Percentiles rank a stretch among this genome's conserved stretches.
These are phyloP conservation scores for Arachis monticola DNA, from an alignment of 331 rosid species.

Conservation along the genomic window DNA sequence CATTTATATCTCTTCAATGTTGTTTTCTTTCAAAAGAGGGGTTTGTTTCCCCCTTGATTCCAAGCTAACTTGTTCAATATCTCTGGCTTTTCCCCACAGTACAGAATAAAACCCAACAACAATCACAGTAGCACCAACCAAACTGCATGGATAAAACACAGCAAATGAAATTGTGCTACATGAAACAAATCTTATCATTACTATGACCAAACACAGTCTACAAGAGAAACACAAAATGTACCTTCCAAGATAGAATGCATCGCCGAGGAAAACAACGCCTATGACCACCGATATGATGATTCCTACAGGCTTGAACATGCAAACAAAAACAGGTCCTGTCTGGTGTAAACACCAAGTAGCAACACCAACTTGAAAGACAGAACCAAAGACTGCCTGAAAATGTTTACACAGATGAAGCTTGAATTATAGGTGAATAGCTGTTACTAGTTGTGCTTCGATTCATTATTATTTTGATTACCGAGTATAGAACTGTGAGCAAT, in stretches of 20 bases:
- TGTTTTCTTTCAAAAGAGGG: conserved; percentile 61
- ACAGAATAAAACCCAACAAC: conserved; percentile 78
- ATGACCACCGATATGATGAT: conserved; percentile 61
- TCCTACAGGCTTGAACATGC: conserved; percentile 90
- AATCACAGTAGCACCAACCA: conserved; percentile 77
- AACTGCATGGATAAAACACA: conserved; percentile 54
- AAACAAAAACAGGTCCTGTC: conserved; percentile 83
- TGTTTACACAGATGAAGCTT: conserved; percentile 24
- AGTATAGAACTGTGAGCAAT: conserved; percentile 65
- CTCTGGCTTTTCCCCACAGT: conserved; percentile 81
- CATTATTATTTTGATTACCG: conserved; percentile 56
- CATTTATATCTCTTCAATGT: conserved; percentile 45
- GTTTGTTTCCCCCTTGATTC: conserved; percentile 48
- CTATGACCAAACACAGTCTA: conserved; percentile 13
- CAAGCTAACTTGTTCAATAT: conserved; percentile 46
- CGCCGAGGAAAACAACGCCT: conserved; percentile 68
- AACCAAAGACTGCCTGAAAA: conserved; percentile 71
- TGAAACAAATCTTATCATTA: conserved; percentile 20
- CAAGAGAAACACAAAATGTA: conserved; percentile 34
- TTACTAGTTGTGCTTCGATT: conserved; percentile 2
- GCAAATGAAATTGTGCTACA: conserved; percentile 10
- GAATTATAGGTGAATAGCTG: conserved; percentile 25
- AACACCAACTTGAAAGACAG: conserved; percentile 77
- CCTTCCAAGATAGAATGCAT: conserved; percentile 87
- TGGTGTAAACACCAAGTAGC: conserved; percentile 70